Evolutionary conservation across 208 protist species (phyloP).

Genomic region (Acanthamoeba lenticulata): DNA sequence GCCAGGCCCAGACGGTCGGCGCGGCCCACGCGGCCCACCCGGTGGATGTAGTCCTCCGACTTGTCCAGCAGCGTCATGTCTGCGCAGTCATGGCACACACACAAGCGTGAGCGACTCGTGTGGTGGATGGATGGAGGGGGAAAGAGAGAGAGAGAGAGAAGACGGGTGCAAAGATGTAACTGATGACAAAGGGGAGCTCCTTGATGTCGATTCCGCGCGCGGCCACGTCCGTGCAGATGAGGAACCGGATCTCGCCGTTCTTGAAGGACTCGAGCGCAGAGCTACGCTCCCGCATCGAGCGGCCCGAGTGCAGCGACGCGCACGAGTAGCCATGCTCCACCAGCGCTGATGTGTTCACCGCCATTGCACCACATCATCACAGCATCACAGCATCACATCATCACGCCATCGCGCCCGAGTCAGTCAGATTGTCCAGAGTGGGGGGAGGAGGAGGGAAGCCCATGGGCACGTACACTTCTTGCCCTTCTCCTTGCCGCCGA

Average conservation of each 20-base stretch:
- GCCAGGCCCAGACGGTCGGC: conserved; percentile 83
- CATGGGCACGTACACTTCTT: conserved; percentile 38
- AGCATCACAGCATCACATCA: no score
- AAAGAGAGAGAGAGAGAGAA: neutral
- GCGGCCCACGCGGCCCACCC: conserved; percentile 85
- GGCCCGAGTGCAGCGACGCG: conserved; percentile 73
- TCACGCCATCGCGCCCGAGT: no score
- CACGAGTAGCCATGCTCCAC: conserved; percentile 76
- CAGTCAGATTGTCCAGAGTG: neutral
- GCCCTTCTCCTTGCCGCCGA: conserved; percentile 73
- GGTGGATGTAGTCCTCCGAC: conserved; percentile 87
- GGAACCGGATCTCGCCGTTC: conserved; percentile 84
- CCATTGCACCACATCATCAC: no score
- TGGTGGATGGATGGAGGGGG: neutral
- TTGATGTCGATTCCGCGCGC: conserved; percentile 87
- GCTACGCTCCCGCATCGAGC: conserved; percentile 3
- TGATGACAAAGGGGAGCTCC: conserved; percentile 86
- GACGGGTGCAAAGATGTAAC: conserved; percentile 14
- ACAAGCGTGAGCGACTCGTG: neutral
- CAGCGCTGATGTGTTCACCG: neutral
- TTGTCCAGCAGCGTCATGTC: conserved; percentile 86
- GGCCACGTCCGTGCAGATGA: conserved; percentile 89
- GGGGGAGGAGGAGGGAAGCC: conserved; percentile 25
- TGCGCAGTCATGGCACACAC: neutral
- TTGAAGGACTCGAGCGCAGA: conserved; percentile 78